phyloP scores from a whole-genome alignment of 306 rosid species.

The Dalbergia cochinchinensis region DNA sequence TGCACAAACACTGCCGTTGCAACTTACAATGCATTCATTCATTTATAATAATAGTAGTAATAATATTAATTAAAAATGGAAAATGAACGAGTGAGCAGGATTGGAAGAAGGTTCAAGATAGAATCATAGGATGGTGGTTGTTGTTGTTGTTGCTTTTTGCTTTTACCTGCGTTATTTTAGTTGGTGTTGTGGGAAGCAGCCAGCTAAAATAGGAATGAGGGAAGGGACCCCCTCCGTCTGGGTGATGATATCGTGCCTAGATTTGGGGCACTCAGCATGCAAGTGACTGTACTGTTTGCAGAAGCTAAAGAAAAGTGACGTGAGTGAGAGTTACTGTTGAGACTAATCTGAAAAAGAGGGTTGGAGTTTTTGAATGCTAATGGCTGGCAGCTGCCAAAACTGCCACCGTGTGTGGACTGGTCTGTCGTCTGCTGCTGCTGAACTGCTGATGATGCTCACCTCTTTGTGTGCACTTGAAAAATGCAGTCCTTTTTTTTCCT shows the following conservation, averaged over 20 bases:
- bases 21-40: slow-evolving; percentile 13
- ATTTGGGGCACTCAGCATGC: slow-evolving; percentile 26
- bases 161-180: background rate
- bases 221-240: background rate
- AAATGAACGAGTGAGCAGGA: too few relatives aligned
- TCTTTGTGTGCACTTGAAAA: background rate
- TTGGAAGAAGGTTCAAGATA: too few relatives aligned
- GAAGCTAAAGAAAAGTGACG: background rate
- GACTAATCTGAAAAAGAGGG: slow-evolving; percentile 35
- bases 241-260: background rate
- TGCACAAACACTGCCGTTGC: background rate
- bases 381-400: slow-evolving; percentile 49
- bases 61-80: too few relatives aligned
- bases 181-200: background rate
- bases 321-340: slow-evolving; percentile 25
- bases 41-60: too few relatives aligned
- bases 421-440: background rate
- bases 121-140: too few relatives aligned
- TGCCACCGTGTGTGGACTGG: slow-evolving; percentile 35
- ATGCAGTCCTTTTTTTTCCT: background rate
- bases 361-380: slow-evolving; percentile 35
- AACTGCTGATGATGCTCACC: background rate
- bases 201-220: background rate
- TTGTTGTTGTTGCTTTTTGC: background rate
- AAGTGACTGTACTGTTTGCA: slow-evolving; percentile 27